These are phyloP conservation scores for Epipyxis sp. DNA, from an alignment of 108 stramenopile species.

Conservation along the genomic window DNA sequence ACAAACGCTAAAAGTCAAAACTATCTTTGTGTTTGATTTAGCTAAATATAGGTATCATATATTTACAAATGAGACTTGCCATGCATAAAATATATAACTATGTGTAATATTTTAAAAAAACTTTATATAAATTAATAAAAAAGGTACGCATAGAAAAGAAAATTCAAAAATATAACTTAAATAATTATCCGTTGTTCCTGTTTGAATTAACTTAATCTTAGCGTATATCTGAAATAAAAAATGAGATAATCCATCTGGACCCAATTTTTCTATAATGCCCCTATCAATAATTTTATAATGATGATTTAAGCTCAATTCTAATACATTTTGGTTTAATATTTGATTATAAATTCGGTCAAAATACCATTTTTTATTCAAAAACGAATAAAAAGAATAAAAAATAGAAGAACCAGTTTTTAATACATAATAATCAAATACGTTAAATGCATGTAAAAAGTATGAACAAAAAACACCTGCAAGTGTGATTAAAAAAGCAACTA, in stretches of 20 bases:
- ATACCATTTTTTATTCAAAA: conserved; percentile 32
- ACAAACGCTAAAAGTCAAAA: conserved; percentile 34
- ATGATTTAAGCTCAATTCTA: conserved; percentile 11
- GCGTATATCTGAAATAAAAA: too few relatives aligned
- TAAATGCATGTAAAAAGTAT: conserved; percentile 20
- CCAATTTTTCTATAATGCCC: conserved; percentile 14
- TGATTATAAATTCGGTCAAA: conserved; percentile 25
- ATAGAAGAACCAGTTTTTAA: conserved; percentile 21
- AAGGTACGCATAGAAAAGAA: too few relatives aligned
- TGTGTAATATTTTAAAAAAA: conserved; percentile 14
- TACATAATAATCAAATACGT: conserved; percentile 12
- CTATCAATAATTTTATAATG: conserved; percentile 18
- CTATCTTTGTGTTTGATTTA: too few relatives aligned
- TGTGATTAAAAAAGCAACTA: conserved; percentile 9
- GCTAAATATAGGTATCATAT: too few relatives aligned
- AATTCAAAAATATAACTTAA: too few relatives aligned
- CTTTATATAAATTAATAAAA: conserved; percentile 15
- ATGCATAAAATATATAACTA: too few relatives aligned
- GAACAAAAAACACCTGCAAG: conserved; percentile 7
- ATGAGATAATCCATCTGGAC: conserved; percentile 12
- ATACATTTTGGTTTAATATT: conserved; percentile 10
- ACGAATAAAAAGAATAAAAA: too few relatives aligned
- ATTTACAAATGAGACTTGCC: too few relatives aligned
- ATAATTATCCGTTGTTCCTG: too few relatives aligned
- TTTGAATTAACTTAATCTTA: too few relatives aligned